Conservation (phyloP, 768 basidiomycete species). For the Rhizopogon rudus region DNA sequence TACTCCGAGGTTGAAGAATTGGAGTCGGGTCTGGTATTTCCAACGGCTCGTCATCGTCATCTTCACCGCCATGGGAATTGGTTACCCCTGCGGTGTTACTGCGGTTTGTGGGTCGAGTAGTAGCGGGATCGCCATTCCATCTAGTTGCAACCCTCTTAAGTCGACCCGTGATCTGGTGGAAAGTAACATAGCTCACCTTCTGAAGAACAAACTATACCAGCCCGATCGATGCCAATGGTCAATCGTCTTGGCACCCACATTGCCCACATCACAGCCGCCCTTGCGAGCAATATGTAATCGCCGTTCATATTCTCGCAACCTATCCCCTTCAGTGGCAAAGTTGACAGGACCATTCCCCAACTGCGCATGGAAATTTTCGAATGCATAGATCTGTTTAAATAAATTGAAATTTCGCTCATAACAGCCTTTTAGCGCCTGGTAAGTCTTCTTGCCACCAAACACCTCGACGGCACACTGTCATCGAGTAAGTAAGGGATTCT, state of each 20-base stretch:
- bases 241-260: slow-evolving; percentile 65
- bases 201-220: slow-evolving; percentile 73
- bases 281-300: slow-evolving; percentile 62
- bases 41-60: slow-evolving; percentile 46
- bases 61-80: slow-evolving; percentile 39
- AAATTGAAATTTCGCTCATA: slow-evolving; percentile 83
- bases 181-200: slow-evolving; percentile 39
- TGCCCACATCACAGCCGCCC: slow-evolving; percentile 65
- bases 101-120: slow-evolving; percentile 42
- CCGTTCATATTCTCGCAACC: slow-evolving; percentile 69
- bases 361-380: slow-evolving; percentile 45
- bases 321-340: slow-evolving; percentile 52
- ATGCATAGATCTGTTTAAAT: slow-evolving; percentile 78
- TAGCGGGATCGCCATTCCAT: slow-evolving; percentile 65
- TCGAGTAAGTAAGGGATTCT: slow-evolving; percentile 1
- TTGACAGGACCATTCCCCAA: slow-evolving; percentile 34
- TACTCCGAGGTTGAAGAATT: slow-evolving; percentile 29
- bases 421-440: slow-evolving; percentile 80
- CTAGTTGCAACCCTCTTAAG: slow-evolving; percentile 25
- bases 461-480: slow-evolving; percentile 64
- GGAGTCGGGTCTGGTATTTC: slow-evolving; percentile 33
- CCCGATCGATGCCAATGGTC: slow-evolving; percentile 77
- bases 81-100: slow-evolving; percentile 26
- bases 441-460: slow-evolving; percentile 74
- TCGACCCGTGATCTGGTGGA: slow-evolving; percentile 6